A percentile compares a stretch with the other conserved stretches of the same genome.
Evolutionary conservation across 495 filamentous ascomycete genomes (phyloP).

Genomic region (Neurospora sp.): DNA sequence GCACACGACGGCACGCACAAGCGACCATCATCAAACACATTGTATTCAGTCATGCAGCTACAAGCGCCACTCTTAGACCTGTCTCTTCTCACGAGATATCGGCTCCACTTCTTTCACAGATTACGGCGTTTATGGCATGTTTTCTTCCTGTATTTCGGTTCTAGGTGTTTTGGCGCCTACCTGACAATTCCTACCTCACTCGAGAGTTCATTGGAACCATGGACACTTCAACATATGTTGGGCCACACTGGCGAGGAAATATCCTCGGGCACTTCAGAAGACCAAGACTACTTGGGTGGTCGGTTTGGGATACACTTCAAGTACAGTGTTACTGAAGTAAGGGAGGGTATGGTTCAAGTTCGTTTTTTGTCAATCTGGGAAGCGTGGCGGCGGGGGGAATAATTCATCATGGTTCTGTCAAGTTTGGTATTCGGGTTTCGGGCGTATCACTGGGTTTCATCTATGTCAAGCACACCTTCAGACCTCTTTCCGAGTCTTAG

Average conservation of each 20-base stretch:
- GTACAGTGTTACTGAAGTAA: background rate
- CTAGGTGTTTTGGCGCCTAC: background rate
- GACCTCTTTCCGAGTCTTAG: background rate
- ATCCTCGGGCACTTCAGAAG: background rate
- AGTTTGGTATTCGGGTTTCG: background rate
- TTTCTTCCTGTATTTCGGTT: background rate
- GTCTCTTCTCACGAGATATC: slow-evolving; percentile 1
- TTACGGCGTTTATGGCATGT: background rate
- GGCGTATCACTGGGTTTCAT: background rate
- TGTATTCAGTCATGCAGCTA: background rate
- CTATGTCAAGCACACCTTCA: background rate
- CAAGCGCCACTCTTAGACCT: background rate
- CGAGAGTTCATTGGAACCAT: background rate
- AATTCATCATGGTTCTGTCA: background rate
- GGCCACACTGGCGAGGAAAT: background rate
- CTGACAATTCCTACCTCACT: background rate
- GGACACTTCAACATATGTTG: background rate
- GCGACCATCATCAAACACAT: background rate
- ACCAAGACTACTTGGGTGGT: background rate
- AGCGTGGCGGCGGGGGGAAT: background rate
- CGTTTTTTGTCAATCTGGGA: background rate
- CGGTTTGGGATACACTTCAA: background rate
- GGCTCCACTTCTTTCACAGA: slow-evolving; percentile 1
- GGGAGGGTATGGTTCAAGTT: background rate
- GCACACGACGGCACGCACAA: background rate